Base-by-base conservation (phyloP, 768 basidiomycete species). In the Boletus reticulatus region DNA sequence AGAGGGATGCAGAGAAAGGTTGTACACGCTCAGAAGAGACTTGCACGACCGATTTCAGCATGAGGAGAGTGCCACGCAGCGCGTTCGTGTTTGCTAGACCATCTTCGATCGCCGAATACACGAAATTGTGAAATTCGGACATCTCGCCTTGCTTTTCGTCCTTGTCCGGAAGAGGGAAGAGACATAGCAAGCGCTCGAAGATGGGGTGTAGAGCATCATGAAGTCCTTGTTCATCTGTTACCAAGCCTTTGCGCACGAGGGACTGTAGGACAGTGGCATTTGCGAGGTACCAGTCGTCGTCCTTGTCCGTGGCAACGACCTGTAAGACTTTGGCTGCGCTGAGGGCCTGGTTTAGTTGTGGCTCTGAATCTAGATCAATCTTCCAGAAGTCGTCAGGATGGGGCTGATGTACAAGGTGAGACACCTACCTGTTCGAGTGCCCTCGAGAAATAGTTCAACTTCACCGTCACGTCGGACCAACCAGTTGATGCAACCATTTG, bases 381-480 rank as follows among this genome's bases (percentile, higher is more conserved):
- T 94, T 54, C 56, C 10, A 53, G 37, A 16, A 45, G 31, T 38
- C 7, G 50, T 64, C 47, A 67, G 57, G n/a, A 37, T 16, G 20
- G 0, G 12, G 11, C 1, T 29, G 3, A 17, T 7, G 38, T 9
- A 12, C 24, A 36, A 4, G 14, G 7, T 1, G 32, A 38, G 64
- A 38, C 45, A 20, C 20, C 4, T 63, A 91, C 94, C 76, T 85
- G 87, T 62, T 91, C 88, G 41, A 99, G 80, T 1, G 88, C 81
- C 32, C 92, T 81, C 47, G 87, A 82, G 75, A 99, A 98, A 73
- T 88, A 98, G 50, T 89, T 83, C 43, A 98, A 76, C 57, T 97
- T 96, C 58, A 98, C 87, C 8, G 89, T 90, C 6, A 98, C 92
- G 54, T 96, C 94, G 9, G 80, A 84, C 90, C 97, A 94, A 10